Evolutionary conservation across 257 asterid genomes (phyloP).

Genomic region (Nemophila menziesii): DNA sequence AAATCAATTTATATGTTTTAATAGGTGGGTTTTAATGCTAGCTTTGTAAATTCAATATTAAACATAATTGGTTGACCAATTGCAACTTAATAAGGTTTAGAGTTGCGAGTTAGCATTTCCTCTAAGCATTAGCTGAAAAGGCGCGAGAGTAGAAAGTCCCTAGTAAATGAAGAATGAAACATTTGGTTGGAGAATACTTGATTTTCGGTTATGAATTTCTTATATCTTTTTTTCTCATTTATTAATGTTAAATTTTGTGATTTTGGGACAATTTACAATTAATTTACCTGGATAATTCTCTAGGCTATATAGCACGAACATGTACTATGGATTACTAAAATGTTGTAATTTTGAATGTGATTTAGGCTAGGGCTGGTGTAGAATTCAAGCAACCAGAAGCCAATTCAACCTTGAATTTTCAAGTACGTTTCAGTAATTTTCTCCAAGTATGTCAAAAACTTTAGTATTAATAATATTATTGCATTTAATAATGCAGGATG

Average conservation of each 20-base stretch:
- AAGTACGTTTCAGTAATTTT: slow-evolving; percentile 26
- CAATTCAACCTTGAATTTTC: slow-evolving; percentile 56
- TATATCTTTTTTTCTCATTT: neutral
- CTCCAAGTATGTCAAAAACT: neutral
- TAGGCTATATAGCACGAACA: neutral
- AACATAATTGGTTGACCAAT: neutral
- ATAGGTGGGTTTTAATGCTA: neutral
- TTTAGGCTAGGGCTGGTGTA: slow-evolving; percentile 83
- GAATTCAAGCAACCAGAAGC: slow-evolving; percentile 61
- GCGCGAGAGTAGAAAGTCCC: neutral
- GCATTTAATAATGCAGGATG: slow-evolving; percentile 40
- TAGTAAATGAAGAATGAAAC: neutral
- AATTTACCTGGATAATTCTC: neutral
- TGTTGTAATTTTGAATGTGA: slow-evolving; percentile 9
- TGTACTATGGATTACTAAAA: neutral
- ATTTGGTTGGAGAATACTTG: neutral
- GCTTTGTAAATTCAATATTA: neutral
- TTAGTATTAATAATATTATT: slow-evolving; percentile 2
- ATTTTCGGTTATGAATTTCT: no score
- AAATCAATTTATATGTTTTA: neutral
- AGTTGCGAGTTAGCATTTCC: neutral
- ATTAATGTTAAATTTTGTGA: slow-evolving; percentile 1
- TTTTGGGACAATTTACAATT: neutral
- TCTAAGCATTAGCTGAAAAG: neutral
- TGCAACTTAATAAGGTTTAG: neutral